Percentiles rank a stretch among this genome's conserved stretches.
phyloP scores from a whole-genome alignment of 1,284 basidiomycete species.

The Abortiporus biennis region DNA sequence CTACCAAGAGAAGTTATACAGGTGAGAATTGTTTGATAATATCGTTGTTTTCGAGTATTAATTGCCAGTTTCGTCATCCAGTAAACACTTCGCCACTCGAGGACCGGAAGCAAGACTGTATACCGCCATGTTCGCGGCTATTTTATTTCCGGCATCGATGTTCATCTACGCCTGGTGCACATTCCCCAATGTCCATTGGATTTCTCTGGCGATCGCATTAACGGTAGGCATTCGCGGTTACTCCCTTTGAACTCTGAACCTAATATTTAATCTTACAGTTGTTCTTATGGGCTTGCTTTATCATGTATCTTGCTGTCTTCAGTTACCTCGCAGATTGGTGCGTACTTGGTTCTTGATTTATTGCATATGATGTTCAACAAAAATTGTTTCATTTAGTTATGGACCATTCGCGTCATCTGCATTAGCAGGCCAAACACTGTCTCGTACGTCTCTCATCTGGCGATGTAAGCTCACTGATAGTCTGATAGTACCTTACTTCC shows the following conservation, averaged over 20 bases:
- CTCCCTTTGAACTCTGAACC: not conserved
- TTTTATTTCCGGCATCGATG: conserved; percentile 59
- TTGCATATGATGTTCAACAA: too few species aligned
- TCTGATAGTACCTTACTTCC: too few species aligned
- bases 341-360: conserved; percentile 14
- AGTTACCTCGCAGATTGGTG: conserved; percentile 74
- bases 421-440: conserved; percentile 70
- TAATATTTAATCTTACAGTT: conserved; percentile 11
- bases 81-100: conserved; percentile 44
- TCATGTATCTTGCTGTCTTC: conserved; percentile 63
- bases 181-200: conserved; percentile 48
- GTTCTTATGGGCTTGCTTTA: conserved; percentile 47
- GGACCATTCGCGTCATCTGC: conserved; percentile 74
- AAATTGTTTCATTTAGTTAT: too few species aligned
- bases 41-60: not conserved
- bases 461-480: too few species aligned
- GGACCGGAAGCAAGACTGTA: conserved; percentile 77
- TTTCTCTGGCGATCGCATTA: conserved; percentile 48
- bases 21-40: conserved; percentile 29
- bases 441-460: conserved; percentile 49
- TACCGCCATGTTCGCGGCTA: conserved; percentile 54
- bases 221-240: conserved; percentile 26
- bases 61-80: too few species aligned
- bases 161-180: conserved; percentile 64
- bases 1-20: conserved; percentile 64